Evolutionary conservation across 345 rosid species (phyloP).

Genomic region (Eucalyptus pauciflora): DNA sequence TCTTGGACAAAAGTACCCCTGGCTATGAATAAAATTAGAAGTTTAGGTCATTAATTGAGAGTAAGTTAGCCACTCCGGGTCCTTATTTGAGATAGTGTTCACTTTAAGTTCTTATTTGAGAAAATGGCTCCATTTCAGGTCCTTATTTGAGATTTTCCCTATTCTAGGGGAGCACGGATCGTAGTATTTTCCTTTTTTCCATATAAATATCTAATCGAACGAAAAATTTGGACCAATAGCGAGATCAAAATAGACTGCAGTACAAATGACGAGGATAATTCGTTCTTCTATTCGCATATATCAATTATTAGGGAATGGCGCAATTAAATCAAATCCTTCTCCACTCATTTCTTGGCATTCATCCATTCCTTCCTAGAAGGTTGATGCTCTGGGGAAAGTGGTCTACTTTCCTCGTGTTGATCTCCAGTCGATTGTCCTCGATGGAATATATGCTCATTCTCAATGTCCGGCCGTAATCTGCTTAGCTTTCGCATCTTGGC

Average conservation of each 20-base stretch:
- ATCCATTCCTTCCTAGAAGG: not conserved
- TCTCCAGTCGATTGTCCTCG: not conserved
- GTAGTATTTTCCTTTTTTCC: not conserved
- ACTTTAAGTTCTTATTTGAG: too few relatives aligned
- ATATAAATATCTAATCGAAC: not conserved
- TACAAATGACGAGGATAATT: not conserved
- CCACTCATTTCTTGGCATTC: not conserved
- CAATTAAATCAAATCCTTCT: not conserved
- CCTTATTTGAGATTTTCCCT: too few relatives aligned
- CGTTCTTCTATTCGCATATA: not conserved
- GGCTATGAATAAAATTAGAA: too few relatives aligned
- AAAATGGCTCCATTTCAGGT: too few relatives aligned
- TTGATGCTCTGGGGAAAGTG: not conserved
- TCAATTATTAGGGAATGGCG: not conserved
- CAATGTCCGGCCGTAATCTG: not conserved
- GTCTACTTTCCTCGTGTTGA: not conserved
- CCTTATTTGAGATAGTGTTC: too few relatives aligned
- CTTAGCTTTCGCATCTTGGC: not conserved
- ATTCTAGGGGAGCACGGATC: accelerated
- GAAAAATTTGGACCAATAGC: not conserved
- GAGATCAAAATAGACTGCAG: not conserved
- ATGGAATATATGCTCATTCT: not conserved
- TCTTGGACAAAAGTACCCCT: too few relatives aligned
- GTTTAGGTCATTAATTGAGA: too few relatives aligned
- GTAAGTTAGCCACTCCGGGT: too few relatives aligned